Base-by-base conservation (phyloP, 1,284 basidiomycete species). In the Cryptococcus sp. region DNA sequence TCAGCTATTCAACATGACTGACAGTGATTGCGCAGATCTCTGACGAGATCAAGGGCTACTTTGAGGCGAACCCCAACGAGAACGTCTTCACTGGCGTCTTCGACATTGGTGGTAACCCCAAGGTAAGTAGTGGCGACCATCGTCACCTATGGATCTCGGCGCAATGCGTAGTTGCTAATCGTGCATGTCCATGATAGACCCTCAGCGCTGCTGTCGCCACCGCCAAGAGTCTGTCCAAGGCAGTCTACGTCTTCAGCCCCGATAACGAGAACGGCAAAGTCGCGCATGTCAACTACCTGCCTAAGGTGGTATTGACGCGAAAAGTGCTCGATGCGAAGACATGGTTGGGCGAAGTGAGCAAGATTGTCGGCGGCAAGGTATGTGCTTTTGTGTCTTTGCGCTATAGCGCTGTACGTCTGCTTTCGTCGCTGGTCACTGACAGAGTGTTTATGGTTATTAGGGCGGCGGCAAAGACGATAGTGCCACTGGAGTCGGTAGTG, bases 391-490 rank as follows among this genome's bases (percentile, higher is more conserved):
- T n/a, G n/a, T n/a, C n/a, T n/a, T n/a, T n/a, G n/a, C n/a, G n/a
- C n/a, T n/a, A n/a, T n/a, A n/a, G n/a, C 20, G 15, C 15, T 20
- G 19, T 20, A 23, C 25, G 43, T 22, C 5, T 43, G 41, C 27
- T 30, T 30, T 17, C n/a, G n/a, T n/a, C n/a, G n/a, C n/a, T n/a
- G n/a, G 42, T 22, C 7, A 15, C n/a, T 19, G 42, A n/a, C 42
- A 13, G 2, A 27, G 20, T 5, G 6, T 11, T 45, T 16, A 38
- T 55, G 59, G 17, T n/a, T 30, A 27, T 41, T 48, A 92, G 90
- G 91, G 91, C 58, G 93, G 93, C 59, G 93, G 93, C 20, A 95
- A 93, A 79, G 90, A 91, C 60, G 93, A 96, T 50, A 84, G 85
- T 56, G 89, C 89, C 3, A 91, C 93, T 70, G 93, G 93, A 48